A percentile compares a stretch with the other conserved stretches of the same genome.
Evolutionary conservation across 176 grass and related monocot species (phyloP).

Genomic region (Cenchrus fungigraminus): DNA sequence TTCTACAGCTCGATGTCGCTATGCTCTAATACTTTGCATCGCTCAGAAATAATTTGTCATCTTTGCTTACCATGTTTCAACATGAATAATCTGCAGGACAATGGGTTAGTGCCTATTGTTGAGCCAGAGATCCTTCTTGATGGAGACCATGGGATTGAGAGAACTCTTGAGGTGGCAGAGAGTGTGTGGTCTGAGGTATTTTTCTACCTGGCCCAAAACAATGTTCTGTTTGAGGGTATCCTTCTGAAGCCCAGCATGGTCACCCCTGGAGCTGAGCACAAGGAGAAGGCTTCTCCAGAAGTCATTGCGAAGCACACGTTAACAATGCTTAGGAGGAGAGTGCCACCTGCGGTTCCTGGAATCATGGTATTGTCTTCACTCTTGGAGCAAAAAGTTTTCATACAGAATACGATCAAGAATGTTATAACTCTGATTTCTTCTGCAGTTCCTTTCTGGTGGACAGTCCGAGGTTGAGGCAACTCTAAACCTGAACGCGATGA

Average conservation of each 20-base stretch:
- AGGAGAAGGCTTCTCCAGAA: constrained; percentile 82
- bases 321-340: constrained; percentile 84
- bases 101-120: constrained; percentile 93
- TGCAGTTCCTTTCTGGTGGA: constrained; percentile 92
- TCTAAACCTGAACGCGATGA: constrained; percentile 95
- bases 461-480: constrained; percentile 92
- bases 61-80: constrained; percentile 1
- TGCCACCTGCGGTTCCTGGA: constrained; percentile 91
- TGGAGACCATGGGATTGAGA: constrained; percentile 84
- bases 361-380: constrained; percentile 75
- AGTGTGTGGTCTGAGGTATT: constrained; percentile 98
- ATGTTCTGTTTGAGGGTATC: constrained; percentile 90
- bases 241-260: constrained; percentile 99
- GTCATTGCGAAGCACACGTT: constrained; percentile 80
- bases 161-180: constrained; percentile 90
- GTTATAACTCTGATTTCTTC: not conserved
- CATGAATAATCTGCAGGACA: constrained; percentile 58
- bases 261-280: constrained; percentile 96
- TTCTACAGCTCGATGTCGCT: not conserved
- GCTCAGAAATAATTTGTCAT: not conserved
- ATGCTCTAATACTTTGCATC: not conserved
- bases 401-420: not conserved
- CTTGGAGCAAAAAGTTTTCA: not conserved
- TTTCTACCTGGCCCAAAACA: constrained; percentile 91
- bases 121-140: constrained; percentile 99